A percentile compares a stretch with the other conserved stretches of the same genome.
Evolutionary conservation across 441 rosid genomes (phyloP).

Genomic region (Euphorbia schlechtendalii): DNA sequence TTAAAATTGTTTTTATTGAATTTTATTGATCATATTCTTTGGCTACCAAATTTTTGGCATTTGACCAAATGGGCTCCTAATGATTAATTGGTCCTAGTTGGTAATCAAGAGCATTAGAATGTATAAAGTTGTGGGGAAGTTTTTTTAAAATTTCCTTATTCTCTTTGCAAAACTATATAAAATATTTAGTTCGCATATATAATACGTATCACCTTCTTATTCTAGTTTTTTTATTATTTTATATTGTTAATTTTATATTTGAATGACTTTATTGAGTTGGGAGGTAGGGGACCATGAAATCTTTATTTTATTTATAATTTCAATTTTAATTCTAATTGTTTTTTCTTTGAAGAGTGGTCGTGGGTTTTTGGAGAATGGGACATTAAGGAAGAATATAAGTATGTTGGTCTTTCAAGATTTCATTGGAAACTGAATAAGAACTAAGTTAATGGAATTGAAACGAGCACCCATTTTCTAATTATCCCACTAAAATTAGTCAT

Average conservation of each 20-base stretch:
- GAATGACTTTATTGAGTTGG: neutral
- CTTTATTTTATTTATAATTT: no score
- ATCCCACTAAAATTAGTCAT: neutral
- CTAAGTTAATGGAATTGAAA: constrained; percentile 18
- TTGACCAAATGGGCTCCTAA: constrained; percentile 30
- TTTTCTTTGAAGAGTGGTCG: constrained; percentile 35
- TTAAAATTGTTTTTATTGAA: neutral
- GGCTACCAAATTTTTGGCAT: constrained; percentile 2
- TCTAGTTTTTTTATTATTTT: no score
- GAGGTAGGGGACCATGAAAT: constrained; percentile 39
- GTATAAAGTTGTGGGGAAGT: constrained; percentile 7
- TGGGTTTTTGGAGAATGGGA: constrained; percentile 67
- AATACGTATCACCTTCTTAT: neutral
- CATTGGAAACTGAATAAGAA: constrained; percentile 36
- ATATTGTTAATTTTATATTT: neutral
- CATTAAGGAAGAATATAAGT: constrained; percentile 25
- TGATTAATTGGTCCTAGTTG: constrained; percentile 23
- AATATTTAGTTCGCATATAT: neutral
- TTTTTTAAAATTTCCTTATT: neutral
- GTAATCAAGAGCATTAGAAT: constrained; percentile 18
- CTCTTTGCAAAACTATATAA: constrained; percentile 7
- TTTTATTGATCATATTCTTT: neutral
- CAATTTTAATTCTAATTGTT: no score
- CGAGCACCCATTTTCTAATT: constrained; percentile 4
- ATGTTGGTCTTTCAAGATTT: constrained; percentile 61